Base-by-base conservation (phyloP, 805 yeast species). In the Hanseniaspora meyeri region DNA sequence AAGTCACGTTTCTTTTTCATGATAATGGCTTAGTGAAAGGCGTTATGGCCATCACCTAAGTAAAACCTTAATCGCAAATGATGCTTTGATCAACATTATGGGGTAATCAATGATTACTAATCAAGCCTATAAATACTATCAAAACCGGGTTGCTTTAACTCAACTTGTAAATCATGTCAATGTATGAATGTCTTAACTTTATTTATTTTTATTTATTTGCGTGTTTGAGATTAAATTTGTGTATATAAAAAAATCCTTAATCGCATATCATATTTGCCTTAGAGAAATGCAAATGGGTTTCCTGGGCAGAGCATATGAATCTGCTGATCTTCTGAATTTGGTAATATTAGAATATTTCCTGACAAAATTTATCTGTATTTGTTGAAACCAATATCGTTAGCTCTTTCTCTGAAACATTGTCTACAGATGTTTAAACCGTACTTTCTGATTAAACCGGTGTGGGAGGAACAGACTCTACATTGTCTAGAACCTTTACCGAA, bases 391-490 rank as follows among this genome's bases (percentile, higher is more conserved):
- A 93, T 93, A 79, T 93, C 97, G 76, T 80, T 74, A 72, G 99
- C 97, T 81, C 82, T 91, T 82, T 93, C 99, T 84, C 99, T 90
- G 97, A 93, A 93, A 81, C 96, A 91, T 83, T 93, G 99, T 87
- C 99, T 95, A 81, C 97, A 91, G 83, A 93, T 83, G 90, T 89
- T 85, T 74, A 93, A 81, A 74, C 95, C 98, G 93, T 93, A 93
- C 83, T 93, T 93, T 88, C 99, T 91, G 84, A 93, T 87, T 77
- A 93, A 87, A 83, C 97, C 97, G 70, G 87, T 77, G 90, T 91
- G 97, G 78, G 97, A 87, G 71, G 95, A 82, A 76, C 96, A 88
- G 82, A 91, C 90, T 78, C 97, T 93, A 83, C 97, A 93, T 81
- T 87, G 93, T 82, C 99, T 95, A 72, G 97, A 87, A 81, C 99